Percentiles rank a stretch among this genome's conserved stretches.
phyloP scores from a whole-genome alignment of 192 early-diverging fungal genomes.

The Thoreauomyces humboldtii region DNA sequence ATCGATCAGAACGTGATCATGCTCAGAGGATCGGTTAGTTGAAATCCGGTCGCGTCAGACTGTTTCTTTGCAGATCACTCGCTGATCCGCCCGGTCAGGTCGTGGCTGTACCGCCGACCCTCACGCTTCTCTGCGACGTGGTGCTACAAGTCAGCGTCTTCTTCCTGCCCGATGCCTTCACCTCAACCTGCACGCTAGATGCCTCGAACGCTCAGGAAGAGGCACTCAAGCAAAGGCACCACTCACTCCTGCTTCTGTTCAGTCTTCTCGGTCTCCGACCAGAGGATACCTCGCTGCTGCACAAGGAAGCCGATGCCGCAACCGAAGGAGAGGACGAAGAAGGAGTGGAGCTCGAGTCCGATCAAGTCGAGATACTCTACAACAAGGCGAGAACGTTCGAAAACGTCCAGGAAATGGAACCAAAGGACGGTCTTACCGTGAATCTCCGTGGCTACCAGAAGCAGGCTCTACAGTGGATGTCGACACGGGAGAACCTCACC shows the following conservation, averaged over 20 bases:
- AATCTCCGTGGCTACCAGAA: constrained; percentile 34
- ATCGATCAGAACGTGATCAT: constrained; percentile 12
- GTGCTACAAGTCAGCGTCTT: constrained; percentile 14
- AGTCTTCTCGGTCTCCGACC: constrained; percentile 3
- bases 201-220: constrained; percentile 3
- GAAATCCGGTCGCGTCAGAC: too few species aligned
- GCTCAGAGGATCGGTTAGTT: neutral
- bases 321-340: constrained; percentile 3
- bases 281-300: neutral
- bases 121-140: constrained; percentile 22
- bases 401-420: constrained; percentile 19
- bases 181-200: neutral
- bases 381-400: constrained; percentile 28
- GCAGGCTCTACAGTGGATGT: constrained; percentile 27
- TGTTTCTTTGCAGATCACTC: too few species aligned
- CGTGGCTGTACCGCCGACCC: constrained; percentile 2
- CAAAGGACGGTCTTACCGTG: constrained; percentile 18
- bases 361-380: constrained; percentile 28
- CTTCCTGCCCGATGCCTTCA: constrained; percentile 4
- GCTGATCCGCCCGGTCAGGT: too few species aligned
- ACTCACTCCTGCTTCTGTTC: constrained; percentile 5
- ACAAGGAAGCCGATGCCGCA: neutral
- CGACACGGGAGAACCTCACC: constrained; percentile 7
- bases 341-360: constrained; percentile 1
- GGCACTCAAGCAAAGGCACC: constrained; percentile 7